Base-by-base conservation (phyloP, 495 filamentous ascomycete species). In the Neurospora sp. region DNA sequence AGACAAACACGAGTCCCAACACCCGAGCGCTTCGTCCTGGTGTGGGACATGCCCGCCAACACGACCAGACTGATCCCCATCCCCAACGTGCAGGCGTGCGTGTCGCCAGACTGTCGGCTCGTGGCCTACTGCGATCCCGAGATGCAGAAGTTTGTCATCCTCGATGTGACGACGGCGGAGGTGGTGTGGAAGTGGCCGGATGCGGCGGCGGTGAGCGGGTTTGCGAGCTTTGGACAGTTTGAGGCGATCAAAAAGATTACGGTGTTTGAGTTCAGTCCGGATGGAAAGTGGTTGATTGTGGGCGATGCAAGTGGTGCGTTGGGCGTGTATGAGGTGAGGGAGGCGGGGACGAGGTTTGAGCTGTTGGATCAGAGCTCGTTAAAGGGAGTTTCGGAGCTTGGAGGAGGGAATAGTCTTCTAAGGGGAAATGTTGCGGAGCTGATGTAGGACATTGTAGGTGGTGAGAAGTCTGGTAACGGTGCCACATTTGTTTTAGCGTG, bases 101-200 rank as follows among this genome's bases (percentile, higher is more conserved):
- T 81, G 6, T 76, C 76, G 18, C 78, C 79, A 0, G 77, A 81
- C 72, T 81, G 79, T 48, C 68, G 72, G 3, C 70, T 70, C 3
- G 71, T 81, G 16, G 79, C 79, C 1, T 81, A 81, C 61, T 78
- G 76, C 72, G 74, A 78, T 39, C 37, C 73, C 1, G 70, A 41
- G 8, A 70, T 53, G 2, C 69, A 71, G 1, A 16, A 41, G 31
- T 78, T 79, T 40, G 75, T 76, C 9, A 68, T 81, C 3, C 27
- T 81, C 2, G 78, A 81, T 31, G 69, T 79, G 1, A 48, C 42
- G 31, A 11, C 44, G 27, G 12, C 61, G 14, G 73, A 75, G 10
- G 78, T 79, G 61, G 68, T 78, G 2, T 81, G 78, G 76, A 72
- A 74, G 66, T 81, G 75, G 76, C 79, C 79, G 1, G 74, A 77